Evolutionary conservation across 2,329 filamentous ascomycete species (phyloP).

Genomic region (Eutypella sp.): DNA sequence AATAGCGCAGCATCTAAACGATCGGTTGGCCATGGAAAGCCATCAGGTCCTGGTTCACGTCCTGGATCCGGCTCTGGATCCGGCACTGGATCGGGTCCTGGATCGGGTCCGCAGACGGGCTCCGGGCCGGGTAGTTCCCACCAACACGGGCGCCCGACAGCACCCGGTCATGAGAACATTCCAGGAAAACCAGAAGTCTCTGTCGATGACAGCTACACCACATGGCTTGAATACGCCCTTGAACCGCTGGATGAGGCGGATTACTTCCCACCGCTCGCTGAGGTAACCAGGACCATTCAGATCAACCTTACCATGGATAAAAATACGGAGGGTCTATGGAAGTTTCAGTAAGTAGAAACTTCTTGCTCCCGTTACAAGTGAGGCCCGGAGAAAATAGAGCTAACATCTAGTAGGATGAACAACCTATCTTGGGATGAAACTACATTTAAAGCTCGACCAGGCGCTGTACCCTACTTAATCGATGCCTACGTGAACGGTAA

Average conservation of each 20-base stretch:
- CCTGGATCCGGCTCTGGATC: too few relatives aligned
- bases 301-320: slow-evolving; percentile 39
- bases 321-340: slow-evolving; percentile 28
- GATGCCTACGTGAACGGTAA: slow-evolving; percentile 45
- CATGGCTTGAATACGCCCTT: slow-evolving; percentile 45
- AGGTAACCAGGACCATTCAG: slow-evolving; percentile 46
- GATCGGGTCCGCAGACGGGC: too few relatives aligned
- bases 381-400: not conserved
- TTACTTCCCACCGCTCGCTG: slow-evolving; percentile 33
- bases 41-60: too few relatives aligned
- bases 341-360: slow-evolving; percentile 29
- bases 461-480: slow-evolving; percentile 42
- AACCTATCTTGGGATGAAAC: slow-evolving; percentile 40
- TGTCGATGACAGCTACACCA: slow-evolving; percentile 25
- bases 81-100: too few relatives aligned
- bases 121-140: too few relatives aligned
- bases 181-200: slow-evolving; percentile 26
- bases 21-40: not conserved
- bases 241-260: slow-evolving; percentile 26
- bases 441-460: slow-evolving; percentile 12
- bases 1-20: not conserved
- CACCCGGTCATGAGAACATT: slow-evolving; percentile 12
- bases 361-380: not conserved
- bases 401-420: slow-evolving; percentile 30
- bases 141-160: not conserved